Percentiles rank a stretch among this genome's conserved stretches.
Evolutionary conservation across 345 rosid species (phyloP).

Genomic region (Ceriops zippeliana): DNA sequence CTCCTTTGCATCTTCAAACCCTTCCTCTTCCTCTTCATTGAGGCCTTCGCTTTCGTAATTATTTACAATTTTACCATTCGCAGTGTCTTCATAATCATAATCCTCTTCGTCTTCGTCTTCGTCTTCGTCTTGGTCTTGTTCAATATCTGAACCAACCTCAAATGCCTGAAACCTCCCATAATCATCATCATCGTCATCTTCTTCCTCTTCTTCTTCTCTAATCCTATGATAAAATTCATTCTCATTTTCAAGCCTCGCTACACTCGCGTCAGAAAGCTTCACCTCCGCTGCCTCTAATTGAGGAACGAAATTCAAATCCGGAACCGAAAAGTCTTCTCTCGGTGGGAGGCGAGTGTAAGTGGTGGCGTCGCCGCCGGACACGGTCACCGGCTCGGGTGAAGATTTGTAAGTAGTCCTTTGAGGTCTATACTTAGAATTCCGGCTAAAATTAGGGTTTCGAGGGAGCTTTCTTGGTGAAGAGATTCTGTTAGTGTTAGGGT

Average conservation of each 20-base stretch:
- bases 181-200: slow-evolving; percentile 27
- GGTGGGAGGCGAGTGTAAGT: slow-evolving; percentile 86
- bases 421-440: slow-evolving; percentile 35
- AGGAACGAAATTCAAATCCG: slow-evolving; percentile 12
- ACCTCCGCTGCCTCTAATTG: slow-evolving; percentile 30
- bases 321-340: slow-evolving; percentile 48
- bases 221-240: slow-evolving; percentile 13
- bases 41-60: slow-evolving; percentile 12
- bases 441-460: slow-evolving; percentile 21
- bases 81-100: slow-evolving; percentile 26
- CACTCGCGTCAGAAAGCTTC: slow-evolving; percentile 50
- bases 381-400: slow-evolving; percentile 32
- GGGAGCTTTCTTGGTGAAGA: slow-evolving; percentile 2
- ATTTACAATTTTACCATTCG: slow-evolving; percentile 32
- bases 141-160: slow-evolving; percentile 38
- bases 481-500: slow-evolving; percentile 21
- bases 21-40: slow-evolving; percentile 11
- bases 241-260: slow-evolving; percentile 30
- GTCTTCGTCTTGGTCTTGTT: slow-evolving; percentile 31
- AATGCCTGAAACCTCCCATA: slow-evolving; percentile 42
- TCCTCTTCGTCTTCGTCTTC: slow-evolving; percentile 16
- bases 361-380: slow-evolving; percentile 67
- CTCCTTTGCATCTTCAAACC: slow-evolving; percentile 55
- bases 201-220: slow-evolving; percentile 28
- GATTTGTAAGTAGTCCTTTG: slow-evolving; percentile 13